These are phyloP conservation scores for Aspergillus sclerotioniger DNA, from an alignment of 495 filamentous ascomycete species.

Conservation along the genomic window DNA sequence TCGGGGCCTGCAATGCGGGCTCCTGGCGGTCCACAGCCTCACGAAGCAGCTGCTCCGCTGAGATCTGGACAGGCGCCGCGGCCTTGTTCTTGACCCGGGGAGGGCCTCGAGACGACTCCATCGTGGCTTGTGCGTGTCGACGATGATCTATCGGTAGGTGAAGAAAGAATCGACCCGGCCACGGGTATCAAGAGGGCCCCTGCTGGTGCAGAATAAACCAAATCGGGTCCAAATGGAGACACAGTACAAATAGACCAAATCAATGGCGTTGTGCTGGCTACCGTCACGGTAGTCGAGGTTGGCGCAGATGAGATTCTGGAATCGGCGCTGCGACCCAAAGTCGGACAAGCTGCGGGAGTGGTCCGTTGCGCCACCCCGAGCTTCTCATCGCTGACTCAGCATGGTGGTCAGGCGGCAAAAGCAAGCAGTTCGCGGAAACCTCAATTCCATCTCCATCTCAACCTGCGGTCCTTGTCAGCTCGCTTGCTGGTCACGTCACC, in stretches of 20 bases:
- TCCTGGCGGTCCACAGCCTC: slow-evolving; percentile 99
- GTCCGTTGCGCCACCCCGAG: slow-evolving; percentile 22
- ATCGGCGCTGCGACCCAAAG: slow-evolving; percentile 6
- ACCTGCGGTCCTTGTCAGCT: background rate
- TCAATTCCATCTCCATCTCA: background rate
- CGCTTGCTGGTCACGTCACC: background rate
- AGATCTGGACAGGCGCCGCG: slow-evolving; percentile 84
- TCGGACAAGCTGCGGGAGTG: slow-evolving; percentile 24
- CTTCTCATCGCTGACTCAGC: slow-evolving; percentile 25
- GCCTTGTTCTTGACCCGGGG: slow-evolving; percentile 98
- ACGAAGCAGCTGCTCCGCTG: slow-evolving; percentile 93
- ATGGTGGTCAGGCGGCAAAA: background rate
- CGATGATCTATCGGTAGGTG: background rate
- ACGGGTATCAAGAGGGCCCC: background rate
- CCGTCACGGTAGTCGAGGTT: background rate
- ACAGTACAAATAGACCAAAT: background rate
- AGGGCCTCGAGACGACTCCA: slow-evolving; percentile 93
- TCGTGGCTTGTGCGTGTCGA: slow-evolving; percentile 34
- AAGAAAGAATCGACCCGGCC: background rate
- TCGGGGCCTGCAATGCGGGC: slow-evolving; percentile 79
- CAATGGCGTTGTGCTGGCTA: background rate
- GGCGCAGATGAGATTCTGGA: background rate
- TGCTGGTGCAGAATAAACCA: background rate
- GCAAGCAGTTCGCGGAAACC: slow-evolving; percentile 2
- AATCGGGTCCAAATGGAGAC: background rate